These are phyloP conservation scores for Hirschfeldia incana DNA, from an alignment of 345 rosid genomes.

Conservation along the genomic window DNA sequence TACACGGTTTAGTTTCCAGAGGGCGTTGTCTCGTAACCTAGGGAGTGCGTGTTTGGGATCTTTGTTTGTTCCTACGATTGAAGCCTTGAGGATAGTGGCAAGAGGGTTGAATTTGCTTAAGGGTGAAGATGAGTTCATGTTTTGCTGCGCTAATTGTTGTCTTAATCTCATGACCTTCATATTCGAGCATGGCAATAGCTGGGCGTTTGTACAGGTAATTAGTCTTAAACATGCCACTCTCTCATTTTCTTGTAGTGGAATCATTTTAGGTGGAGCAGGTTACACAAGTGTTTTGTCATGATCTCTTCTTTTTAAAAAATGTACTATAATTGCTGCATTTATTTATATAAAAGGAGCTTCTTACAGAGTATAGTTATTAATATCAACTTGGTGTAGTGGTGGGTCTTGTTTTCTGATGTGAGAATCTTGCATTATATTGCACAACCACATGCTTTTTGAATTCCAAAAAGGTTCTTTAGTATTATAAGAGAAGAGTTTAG, in stretches of 20 bases:
- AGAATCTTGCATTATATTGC: slow-evolving; percentile 30
- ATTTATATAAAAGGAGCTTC: slow-evolving; percentile 12
- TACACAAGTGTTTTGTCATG: slow-evolving; percentile 15
- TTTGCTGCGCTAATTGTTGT: slow-evolving; percentile 97
- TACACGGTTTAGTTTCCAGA: slow-evolving; percentile 80
- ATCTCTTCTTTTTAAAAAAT: background rate
- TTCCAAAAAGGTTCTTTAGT: background rate
- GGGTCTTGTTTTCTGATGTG: slow-evolving; percentile 23
- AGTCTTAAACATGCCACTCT: slow-evolving; percentile 1
- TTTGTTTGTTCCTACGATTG: slow-evolving; percentile 85
- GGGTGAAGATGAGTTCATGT: slow-evolving; percentile 99
- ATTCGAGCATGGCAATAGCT: slow-evolving; percentile 87
- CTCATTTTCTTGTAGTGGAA: background rate
- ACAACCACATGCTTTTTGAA: slow-evolving; percentile 37
- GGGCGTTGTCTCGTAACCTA: slow-evolving; percentile 72
- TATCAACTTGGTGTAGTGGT: slow-evolving; percentile 23
- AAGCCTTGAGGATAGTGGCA: slow-evolving; percentile 80
- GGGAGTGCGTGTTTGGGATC: slow-evolving; percentile 99
- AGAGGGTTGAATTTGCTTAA: slow-evolving; percentile 84
- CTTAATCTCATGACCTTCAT: slow-evolving; percentile 72
- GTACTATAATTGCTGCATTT: slow-evolving; percentile 1
- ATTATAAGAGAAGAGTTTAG: background rate
- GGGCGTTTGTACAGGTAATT: slow-evolving; percentile 98
- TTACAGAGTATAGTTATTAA: slow-evolving; percentile 4
- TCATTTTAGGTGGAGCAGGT: slow-evolving; percentile 13